A percentile compares a stretch with the other conserved stretches of the same genome.
Evolutionary conservation across 1,284 basidiomycete species (phyloP).

Genomic region (Puccinia triticina): DNA sequence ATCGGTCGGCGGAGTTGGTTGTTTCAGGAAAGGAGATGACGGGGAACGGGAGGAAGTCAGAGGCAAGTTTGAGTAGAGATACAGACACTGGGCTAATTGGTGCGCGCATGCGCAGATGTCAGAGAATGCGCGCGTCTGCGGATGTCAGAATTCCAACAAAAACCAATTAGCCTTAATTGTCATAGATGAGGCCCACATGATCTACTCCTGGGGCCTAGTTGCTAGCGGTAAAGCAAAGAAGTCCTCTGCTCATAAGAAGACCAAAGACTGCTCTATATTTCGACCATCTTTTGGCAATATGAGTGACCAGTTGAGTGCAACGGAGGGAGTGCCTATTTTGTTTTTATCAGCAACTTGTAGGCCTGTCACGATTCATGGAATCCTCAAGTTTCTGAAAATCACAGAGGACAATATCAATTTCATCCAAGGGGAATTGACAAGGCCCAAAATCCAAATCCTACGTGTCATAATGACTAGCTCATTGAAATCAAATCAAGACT

Average conservation of each 20-base stretch:
- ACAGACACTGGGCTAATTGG: too few relatives aligned
- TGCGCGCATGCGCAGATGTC: too few relatives aligned
- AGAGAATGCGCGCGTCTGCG: too few relatives aligned
- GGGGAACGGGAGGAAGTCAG: too few relatives aligned
- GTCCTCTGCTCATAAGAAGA: neutral
- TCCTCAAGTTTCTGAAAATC: neutral
- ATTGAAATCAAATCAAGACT: too few relatives aligned
- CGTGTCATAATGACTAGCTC: neutral
- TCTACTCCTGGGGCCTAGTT: constrained; percentile 9
- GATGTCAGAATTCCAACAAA: too few relatives aligned
- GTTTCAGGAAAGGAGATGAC: too few relatives aligned
- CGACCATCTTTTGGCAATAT: constrained; percentile 9
- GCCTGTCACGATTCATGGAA: neutral
- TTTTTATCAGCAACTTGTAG: neutral
- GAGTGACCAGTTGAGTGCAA: neutral
- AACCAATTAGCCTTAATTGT: neutral
- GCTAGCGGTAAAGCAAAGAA: neutral
- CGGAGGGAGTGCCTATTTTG: neutral
- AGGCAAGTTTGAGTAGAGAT: too few relatives aligned
- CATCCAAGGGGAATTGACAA: constrained; percentile 11
- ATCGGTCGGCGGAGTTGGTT: too few relatives aligned
- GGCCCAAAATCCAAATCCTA: neutral
- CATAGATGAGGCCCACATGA: constrained; percentile 8
- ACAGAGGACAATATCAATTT: neutral
- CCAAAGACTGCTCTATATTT: neutral